Conservation (phyloP, 2,329 filamentous ascomycete species). For the Claviceps fusiformis region DNA sequence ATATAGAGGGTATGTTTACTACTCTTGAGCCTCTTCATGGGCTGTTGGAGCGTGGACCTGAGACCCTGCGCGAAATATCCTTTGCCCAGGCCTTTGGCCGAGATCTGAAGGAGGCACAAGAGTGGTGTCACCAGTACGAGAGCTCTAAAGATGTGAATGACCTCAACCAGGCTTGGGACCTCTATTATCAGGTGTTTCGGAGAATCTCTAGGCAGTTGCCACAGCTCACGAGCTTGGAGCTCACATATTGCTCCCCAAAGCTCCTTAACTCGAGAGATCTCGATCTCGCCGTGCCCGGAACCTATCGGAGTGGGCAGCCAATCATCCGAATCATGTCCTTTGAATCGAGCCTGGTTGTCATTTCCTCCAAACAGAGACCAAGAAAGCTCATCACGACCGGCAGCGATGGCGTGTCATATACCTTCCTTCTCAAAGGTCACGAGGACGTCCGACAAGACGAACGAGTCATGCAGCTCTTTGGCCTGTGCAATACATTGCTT, state of each 20-base stretch:
- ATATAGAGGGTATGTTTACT: constrained; percentile 94
- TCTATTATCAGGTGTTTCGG: constrained; percentile 97
- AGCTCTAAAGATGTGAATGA: constrained; percentile 83
- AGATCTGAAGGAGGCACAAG: constrained; percentile 84
- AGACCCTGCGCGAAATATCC: constrained; percentile 89
- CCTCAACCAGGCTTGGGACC: constrained; percentile 95
- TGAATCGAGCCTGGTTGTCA: constrained; percentile 78
- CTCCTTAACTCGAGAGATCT: constrained; percentile 74
- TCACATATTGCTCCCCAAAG: constrained; percentile 94
- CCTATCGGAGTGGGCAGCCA: constrained; percentile 65
- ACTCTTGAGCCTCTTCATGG: constrained; percentile 84
- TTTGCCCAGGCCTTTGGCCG: constrained; percentile 96
- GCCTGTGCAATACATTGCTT: constrained; percentile 89
- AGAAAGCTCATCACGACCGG: constrained; percentile 78
- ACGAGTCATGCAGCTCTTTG: constrained; percentile 98
- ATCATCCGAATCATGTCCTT: constrained; percentile 81
- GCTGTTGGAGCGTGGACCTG: constrained; percentile 77
- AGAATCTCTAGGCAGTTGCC: constrained; percentile 88
- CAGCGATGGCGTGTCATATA: constrained; percentile 77
- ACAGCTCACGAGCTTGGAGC: constrained; percentile 80
- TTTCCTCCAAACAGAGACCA: constrained; percentile 92
- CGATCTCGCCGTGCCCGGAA: constrained; percentile 90
- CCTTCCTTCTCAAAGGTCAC: constrained; percentile 92
- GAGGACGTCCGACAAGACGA: constrained; percentile 99
- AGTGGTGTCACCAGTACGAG: constrained; percentile 91